Evolutionary conservation across 176 grass and related monocot species (phyloP).

Genomic region (Musa troglodytarum): DNA sequence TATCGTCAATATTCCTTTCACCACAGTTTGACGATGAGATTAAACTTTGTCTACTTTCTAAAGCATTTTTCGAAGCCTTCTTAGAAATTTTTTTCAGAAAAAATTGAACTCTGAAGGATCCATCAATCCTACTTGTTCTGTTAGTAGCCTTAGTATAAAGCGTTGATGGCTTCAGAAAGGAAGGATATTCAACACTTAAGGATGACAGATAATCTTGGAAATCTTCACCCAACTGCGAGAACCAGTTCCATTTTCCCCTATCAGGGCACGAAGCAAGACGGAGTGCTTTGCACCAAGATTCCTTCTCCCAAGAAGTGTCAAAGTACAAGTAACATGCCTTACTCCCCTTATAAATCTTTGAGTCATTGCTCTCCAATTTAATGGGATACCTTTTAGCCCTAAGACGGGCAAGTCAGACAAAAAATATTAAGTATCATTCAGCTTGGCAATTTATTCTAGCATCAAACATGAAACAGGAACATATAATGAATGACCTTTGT

Average conservation of each 20-base stretch:
- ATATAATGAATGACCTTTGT: neutral
- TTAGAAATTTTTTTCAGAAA: constrained; percentile 82
- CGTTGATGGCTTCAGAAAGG: constrained; percentile 54
- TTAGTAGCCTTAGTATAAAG: constrained; percentile 40
- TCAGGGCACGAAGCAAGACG: constrained; percentile 65
- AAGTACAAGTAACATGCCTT: constrained; percentile 68
- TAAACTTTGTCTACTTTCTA: constrained; percentile 45
- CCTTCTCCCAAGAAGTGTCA: constrained; percentile 96
- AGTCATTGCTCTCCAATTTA: constrained; percentile 67
- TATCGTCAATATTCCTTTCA: constrained; percentile 64
- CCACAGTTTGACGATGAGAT: constrained; percentile 31
- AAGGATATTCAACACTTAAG: constrained; percentile 76
- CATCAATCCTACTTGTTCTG: constrained; percentile 44
- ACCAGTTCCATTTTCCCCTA: constrained; percentile 39
- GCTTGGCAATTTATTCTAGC: neutral
- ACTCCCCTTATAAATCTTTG: constrained; percentile 66
- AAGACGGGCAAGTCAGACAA: constrained; percentile 11
- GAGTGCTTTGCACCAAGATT: constrained; percentile 97
- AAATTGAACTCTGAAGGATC: constrained; percentile 60
- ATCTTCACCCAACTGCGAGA: constrained; percentile 52
- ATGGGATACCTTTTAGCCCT: constrained; percentile 96
- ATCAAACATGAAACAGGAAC: neutral
- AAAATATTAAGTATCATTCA: neutral
- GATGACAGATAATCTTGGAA: constrained; percentile 63
- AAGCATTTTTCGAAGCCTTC: constrained; percentile 46